Conservation (phyloP, 306 rosid genomes). For the Ormosia emarginata region DNA sequence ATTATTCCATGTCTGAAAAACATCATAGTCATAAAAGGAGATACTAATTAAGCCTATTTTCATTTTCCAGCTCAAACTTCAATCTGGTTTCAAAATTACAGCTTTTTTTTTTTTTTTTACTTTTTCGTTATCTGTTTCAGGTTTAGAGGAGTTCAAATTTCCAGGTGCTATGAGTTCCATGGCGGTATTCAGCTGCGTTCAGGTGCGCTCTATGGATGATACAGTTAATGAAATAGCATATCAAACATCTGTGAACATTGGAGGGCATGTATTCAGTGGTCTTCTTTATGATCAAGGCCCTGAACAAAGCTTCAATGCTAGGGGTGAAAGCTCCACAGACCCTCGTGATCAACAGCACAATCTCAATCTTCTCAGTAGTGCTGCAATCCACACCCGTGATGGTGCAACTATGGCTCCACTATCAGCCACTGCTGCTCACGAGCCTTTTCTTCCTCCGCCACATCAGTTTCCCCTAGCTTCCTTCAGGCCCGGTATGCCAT, state of each 20-base stretch:
- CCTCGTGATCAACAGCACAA: constrained; percentile 22
- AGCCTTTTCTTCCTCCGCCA: constrained; percentile 18
- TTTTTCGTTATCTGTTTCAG: background rate
- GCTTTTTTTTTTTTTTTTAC: background rate
- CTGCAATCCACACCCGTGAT: background rate
- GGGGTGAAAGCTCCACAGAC: background rate
- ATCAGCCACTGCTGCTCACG: constrained; percentile 6
- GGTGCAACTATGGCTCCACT: constrained; percentile 15
- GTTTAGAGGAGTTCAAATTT: constrained; percentile 36
- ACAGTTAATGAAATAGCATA: constrained; percentile 45
- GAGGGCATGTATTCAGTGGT: constrained; percentile 67
- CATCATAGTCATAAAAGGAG: background rate
- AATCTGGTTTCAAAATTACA: background rate
- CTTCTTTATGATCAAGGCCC: constrained; percentile 72
- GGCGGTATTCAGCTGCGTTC: constrained; percentile 48
- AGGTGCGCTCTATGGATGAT: constrained; percentile 47
- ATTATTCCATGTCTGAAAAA: background rate
- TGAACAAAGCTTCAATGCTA: constrained; percentile 5
- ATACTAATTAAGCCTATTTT: background rate
- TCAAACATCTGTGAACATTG: constrained; percentile 57
- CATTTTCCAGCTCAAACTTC: background rate
- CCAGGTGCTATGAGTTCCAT: constrained; percentile 42
- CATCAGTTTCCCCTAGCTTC: constrained; percentile 25
- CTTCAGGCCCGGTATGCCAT: constrained; percentile 49
- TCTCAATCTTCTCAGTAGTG: constrained; percentile 26